phyloP scores from a whole-genome alignment of 2,329 filamentous ascomycete genomes.

The Colletotrichum magnum region DNA sequence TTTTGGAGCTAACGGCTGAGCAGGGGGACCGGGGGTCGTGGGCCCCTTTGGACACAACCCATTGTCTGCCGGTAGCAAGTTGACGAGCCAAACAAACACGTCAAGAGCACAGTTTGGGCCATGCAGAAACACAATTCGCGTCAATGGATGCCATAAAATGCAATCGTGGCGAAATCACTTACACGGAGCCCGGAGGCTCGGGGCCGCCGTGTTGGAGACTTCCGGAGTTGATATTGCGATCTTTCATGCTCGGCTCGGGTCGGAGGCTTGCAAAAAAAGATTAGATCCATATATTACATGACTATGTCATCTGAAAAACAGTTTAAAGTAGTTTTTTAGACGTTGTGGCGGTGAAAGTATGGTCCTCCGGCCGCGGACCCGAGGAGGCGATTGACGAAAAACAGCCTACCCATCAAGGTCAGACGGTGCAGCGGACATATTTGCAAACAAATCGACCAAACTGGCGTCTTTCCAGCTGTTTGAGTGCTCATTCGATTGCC shows the following conservation, averaged over 20 bases:
- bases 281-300: too few relatives aligned
- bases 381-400: conserved; percentile 39
- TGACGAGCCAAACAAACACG: conserved; percentile 29
- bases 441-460: conserved; percentile 13
- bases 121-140: conserved; percentile 8
- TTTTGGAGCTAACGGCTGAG: conserved; percentile 41
- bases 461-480: conserved; percentile 35
- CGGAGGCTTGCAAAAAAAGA: conserved; percentile 17
- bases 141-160: conserved; percentile 1
- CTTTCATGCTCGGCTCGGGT: conserved; percentile 3
- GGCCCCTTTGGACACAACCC: conserved; percentile 40
- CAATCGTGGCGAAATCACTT: conserved; percentile 30
- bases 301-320: not conserved
- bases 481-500: conserved; percentile 56
- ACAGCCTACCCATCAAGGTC: conserved; percentile 33
- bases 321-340: conserved; percentile 11
- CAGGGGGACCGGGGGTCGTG: conserved; percentile 40
- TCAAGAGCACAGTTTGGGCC: conserved; percentile 16
- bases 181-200: conserved; percentile 35
- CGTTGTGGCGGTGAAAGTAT: conserved; percentile 25
- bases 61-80: conserved; percentile 35
- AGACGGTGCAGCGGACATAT: conserved; percentile 14
- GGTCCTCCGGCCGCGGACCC: conserved; percentile 20
- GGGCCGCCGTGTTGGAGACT: conserved; percentile 12
- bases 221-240: conserved; percentile 34